Percentiles rank a stretch among this genome's conserved stretches.
phyloP scores from a whole-genome alignment of 805 yeast genomes.

The Lipomyces kockii region DNA sequence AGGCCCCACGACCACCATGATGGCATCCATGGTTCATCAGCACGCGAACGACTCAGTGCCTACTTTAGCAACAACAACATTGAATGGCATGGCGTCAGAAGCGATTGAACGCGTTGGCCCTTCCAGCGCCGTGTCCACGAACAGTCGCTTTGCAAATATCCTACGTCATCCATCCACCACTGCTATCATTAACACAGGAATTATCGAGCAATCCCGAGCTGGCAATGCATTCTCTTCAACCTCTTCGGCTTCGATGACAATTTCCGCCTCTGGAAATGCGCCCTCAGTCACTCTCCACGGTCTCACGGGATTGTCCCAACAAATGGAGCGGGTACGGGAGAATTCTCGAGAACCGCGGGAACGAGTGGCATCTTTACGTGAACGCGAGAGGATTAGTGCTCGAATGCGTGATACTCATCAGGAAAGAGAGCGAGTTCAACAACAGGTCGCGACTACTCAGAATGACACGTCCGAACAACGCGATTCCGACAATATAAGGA shows the following conservation, averaged over 20 bases:
- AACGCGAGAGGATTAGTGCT: conserved; percentile 3
- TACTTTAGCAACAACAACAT: not conserved
- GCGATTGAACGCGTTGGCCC: not conserved
- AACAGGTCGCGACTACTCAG: conserved; percentile 6
- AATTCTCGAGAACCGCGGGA: not conserved
- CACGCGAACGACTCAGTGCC: not conserved
- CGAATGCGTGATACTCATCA: not conserved
- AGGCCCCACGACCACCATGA: not conserved
- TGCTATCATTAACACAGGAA: not conserved
- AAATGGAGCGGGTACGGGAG: not conserved
- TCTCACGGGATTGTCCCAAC: not conserved
- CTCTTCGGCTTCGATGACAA: not conserved
- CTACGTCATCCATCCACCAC: not conserved
- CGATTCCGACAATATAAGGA: conserved; percentile 28
- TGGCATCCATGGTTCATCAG: not conserved
- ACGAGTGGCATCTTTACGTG: conserved; percentile 8
- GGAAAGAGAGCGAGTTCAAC: conserved; percentile 1
- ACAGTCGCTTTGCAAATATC: not conserved
- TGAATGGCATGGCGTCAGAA: not conserved
- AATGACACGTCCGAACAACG: conserved; percentile 7
- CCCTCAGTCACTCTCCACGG: not conserved
- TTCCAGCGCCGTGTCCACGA: not conserved
- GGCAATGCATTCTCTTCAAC: not conserved
- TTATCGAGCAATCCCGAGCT: not conserved
- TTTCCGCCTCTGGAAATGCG: not conserved